Evolutionary conservation across 169 alveolate species (phyloP).

Genomic region (Cryptosporidium sp.): DNA sequence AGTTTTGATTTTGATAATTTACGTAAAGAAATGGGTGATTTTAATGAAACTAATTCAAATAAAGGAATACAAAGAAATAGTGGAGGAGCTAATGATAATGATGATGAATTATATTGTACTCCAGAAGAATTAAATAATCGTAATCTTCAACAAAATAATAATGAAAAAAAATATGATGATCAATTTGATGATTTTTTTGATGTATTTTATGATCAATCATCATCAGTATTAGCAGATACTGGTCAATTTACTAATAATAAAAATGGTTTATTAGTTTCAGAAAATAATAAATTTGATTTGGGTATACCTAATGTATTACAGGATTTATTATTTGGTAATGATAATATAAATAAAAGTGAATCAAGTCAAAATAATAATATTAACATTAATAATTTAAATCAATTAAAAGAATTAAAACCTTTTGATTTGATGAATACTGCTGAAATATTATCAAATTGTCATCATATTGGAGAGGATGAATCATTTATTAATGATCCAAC

Average conservation of each 20-base stretch:
- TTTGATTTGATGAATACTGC: conserved; percentile 13
- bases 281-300: conserved; percentile 42
- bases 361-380: background rate
- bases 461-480: conserved; percentile 40
- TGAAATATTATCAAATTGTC: conserved; percentile 15
- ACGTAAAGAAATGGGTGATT: conserved; percentile 25
- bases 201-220: conserved; percentile 67
- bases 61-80: conserved; percentile 6
- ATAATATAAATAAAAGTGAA: background rate
- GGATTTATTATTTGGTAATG: conserved; percentile 37
- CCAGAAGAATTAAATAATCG: too few relatives aligned
- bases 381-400: too few relatives aligned
- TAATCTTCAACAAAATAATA: background rate
- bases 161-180: conserved; percentile 11
- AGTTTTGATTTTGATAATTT: conserved; percentile 17
- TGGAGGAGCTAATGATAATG: background rate
- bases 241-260: conserved; percentile 32
- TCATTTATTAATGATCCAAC: conserved; percentile 56
- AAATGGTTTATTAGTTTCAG: conserved; percentile 4
- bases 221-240: conserved; percentile 34
- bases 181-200: conserved; percentile 70
- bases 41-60: background rate
- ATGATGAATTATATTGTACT: background rate
- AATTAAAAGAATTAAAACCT: conserved; percentile 27
- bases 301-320: conserved; percentile 56